Evolutionary conservation across 1,284 basidiomycete genomes (phyloP), one percentile per base, ranked within the genome.

Genomic region (Cutaneotrichosporon mucoides): DNA sequence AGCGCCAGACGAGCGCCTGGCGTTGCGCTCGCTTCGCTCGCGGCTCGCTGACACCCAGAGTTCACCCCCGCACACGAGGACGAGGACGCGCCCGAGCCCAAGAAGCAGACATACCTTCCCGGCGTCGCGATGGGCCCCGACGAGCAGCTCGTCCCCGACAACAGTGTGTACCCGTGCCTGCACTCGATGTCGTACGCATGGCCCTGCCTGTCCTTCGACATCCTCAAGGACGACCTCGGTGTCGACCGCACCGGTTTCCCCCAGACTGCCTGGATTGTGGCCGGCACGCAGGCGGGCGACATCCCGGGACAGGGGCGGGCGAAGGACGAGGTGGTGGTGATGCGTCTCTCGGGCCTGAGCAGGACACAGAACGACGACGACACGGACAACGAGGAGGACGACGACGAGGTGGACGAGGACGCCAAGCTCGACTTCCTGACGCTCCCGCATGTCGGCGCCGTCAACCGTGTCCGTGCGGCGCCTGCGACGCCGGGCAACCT

Each of bases 201-300:
- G 95, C 92, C 96, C 1, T 97, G 92, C 79, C 83, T 99, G 6
- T 97, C 93, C 6, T 99, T 99, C 76, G 96, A 99, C 75, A 81
- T 98, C 48, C 82, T 97, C 15, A 83, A 90, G 49, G 93, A 98
- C 77, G 87, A 84, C 70, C 83, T 93, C 9, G 96, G 95, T 34
- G 88, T 92, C 66, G 87, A 93, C 74, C 84, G 96, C 24, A 86
- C 91, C 70, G 86, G 87, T 62, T 95, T 89, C 77, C 95, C 96
- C 37, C 89, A 90, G 53, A 92, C 90, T 6, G 85, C 89, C 1
- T 97, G 89, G 78, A 82, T 96, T 65, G 92, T 94, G 13, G 84
- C 92, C 2, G 96, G 96, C 35, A 81, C 80, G 2, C 80, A 81
- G 67, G 79, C 77, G 6, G 77, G 76, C 37, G 75, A 76, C 55